Percentiles rank a stretch among this genome's conserved stretches.
These are phyloP conservation scores for Akanthomyces lecanii DNA, from an alignment of 2,329 filamentous ascomycete species.

Conservation along the genomic window DNA sequence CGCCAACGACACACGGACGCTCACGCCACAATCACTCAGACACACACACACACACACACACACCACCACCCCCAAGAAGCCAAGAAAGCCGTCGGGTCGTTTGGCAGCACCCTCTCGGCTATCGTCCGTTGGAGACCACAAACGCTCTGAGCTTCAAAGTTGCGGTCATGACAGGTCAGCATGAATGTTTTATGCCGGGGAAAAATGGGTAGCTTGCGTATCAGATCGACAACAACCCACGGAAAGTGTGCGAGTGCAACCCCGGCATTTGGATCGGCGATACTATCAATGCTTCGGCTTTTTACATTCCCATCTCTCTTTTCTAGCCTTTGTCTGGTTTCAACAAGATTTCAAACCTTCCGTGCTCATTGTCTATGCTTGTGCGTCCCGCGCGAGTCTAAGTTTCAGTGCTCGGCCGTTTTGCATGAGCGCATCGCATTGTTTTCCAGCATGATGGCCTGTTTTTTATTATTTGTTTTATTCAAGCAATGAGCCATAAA, in stretches of 20 bases:
- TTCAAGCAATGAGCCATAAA: not conserved
- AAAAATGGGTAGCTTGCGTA: not conserved
- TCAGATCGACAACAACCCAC: not conserved
- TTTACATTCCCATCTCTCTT: not conserved
- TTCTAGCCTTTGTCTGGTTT: not conserved
- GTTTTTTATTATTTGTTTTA: not conserved
- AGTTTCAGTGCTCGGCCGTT: not conserved
- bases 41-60: no score
- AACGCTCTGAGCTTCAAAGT: not conserved
- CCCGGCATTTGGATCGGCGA: constrained; percentile 8
- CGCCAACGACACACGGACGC: not conserved
- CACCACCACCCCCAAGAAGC: not conserved
- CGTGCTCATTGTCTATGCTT: no score
- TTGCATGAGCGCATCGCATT: not conserved
- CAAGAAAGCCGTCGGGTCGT: not conserved
- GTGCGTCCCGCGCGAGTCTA: no score
- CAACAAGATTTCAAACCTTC: no score
- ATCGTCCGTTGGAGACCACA: constrained; percentile 3
- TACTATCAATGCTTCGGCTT: not conserved
- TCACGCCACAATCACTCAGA: not conserved
- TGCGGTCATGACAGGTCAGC: not conserved
- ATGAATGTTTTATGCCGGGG: not conserved
- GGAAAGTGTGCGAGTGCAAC: constrained; percentile 12
- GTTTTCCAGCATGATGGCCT: not conserved
- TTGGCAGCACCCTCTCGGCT: constrained; percentile 1